Evolutionary conservation across 1,284 basidiomycete genomes (phyloP), one percentile per base, ranked within the genome.

Genomic region (Ustilago loliicola): DNA sequence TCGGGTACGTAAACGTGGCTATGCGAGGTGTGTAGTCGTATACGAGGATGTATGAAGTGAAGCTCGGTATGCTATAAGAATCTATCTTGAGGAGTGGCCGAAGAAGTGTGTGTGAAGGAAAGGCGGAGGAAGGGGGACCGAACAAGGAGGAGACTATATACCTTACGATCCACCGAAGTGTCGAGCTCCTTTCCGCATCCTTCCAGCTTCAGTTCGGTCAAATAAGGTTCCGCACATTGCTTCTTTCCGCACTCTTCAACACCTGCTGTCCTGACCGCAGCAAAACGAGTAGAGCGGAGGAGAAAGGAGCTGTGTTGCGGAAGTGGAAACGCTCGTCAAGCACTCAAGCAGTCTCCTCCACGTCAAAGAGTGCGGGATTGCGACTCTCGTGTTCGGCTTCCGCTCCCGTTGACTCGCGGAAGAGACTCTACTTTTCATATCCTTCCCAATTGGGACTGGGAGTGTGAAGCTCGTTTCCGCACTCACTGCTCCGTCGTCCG

Each of bases 81-180:
- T 21, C 8, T 45, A 45, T 45, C n/a, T 45, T n/a, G 42, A 21
- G 11, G 42, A 51, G 17, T 19, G 25, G 11, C 9, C 27, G 30
- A 2, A 36, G 34, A n/a, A 27, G 13, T 3, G 42, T 47, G 23
- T 40, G 55, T 40, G 13, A 21, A 21, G 13, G 25, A 56, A 17
- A 29, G 25, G 27, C 2, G 5, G 34, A 27, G 6, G 54, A 42
- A 7, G 29, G 54, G 23, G 1, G 15, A 34, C 4, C 19, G 52
- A 15, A n/a, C n/a, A 34, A n/a, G 52, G n/a, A 34, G 29, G n/a
- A 54, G 52, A 38, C 32, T 60, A 60, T 60, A 60, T 60, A 60
- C 47, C 29, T 25, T 40, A 23, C 27, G 5, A 11, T 21, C 54
- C 6, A 23, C n/a, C 54, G 15, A 29, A 25, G 36, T 8, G 17